Percentiles rank a stretch among this genome's conserved stretches.
phyloP scores from a whole-genome alignment of 2,329 filamentous ascomycete genomes.

The Arthrobotrys pseudoclavata region DNA sequence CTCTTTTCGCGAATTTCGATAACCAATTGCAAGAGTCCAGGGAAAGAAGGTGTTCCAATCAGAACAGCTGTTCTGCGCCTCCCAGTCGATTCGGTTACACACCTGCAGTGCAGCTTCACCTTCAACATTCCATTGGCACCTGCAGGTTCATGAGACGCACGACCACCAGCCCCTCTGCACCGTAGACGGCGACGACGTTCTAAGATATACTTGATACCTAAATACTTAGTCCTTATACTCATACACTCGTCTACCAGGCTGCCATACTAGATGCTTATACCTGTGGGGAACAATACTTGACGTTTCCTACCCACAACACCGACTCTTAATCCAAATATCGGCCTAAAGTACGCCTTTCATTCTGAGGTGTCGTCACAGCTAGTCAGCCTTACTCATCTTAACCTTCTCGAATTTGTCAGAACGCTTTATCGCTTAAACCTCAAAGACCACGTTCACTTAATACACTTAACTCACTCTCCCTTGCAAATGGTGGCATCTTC shows the following conservation, averaged over 20 bases:
- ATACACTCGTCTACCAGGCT: conserved; percentile 2
- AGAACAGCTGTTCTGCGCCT: conserved; percentile 25
- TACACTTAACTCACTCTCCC: background rate
- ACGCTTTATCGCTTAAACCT: conserved; percentile 36
- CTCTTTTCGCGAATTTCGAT: conserved; percentile 26
- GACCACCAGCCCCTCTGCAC: conserved; percentile 31
- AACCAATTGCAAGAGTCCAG: conserved; percentile 4
- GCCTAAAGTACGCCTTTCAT: conserved; percentile 2
- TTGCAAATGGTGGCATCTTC: conserved; percentile 31
- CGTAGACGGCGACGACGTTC: conserved; percentile 13
- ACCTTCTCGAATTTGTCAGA: conserved; percentile 8
- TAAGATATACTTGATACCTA: background rate
- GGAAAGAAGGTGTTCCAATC: conserved; percentile 28
- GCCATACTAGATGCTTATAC: background rate
- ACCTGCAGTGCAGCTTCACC: conserved; percentile 40
- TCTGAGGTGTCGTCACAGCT: background rate
- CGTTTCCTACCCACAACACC: no score
- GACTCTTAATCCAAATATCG: conserved; percentile 26
- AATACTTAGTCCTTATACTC: background rate
- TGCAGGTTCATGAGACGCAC: conserved; percentile 38
- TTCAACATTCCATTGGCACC: conserved; percentile 16
- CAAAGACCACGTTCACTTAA: conserved; percentile 16
- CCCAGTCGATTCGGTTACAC: conserved; percentile 16
- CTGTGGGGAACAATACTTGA: background rate
- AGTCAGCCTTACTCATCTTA: conserved; percentile 47